These are phyloP conservation scores for Pedinophyceae sp. DNA, from an alignment of 139 green algal species.

Conservation along the genomic window DNA sequence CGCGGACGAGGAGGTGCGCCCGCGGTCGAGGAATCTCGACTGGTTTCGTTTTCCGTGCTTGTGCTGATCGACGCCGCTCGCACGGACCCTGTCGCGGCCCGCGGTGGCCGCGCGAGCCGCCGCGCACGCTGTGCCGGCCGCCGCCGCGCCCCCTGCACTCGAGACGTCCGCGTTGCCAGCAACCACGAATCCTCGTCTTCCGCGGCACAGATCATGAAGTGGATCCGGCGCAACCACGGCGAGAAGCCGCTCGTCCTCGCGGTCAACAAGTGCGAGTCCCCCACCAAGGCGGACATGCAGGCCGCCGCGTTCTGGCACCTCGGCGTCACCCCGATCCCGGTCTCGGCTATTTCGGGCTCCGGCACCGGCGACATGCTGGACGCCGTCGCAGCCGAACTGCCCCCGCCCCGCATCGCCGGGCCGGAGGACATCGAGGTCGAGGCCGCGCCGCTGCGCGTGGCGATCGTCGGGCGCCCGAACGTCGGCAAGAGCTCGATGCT, in stretches of 20 bases:
- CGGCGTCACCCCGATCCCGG: constrained; percentile 53
- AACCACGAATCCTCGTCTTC: too few species aligned
- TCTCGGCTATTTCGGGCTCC: constrained; percentile 78
- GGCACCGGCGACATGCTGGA: constrained; percentile 89
- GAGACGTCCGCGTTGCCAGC: too few species aligned
- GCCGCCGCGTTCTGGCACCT: constrained; percentile 80
- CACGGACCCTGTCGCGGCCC: too few species aligned
- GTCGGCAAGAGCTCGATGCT: constrained; percentile 87
- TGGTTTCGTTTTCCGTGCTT: too few species aligned
- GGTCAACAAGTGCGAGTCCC: constrained; percentile 97
- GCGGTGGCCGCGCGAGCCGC: too few species aligned
- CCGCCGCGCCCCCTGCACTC: too few species aligned
- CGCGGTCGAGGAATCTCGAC: too few species aligned
- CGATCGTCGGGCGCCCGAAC: constrained; percentile 92
- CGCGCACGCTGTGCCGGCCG: too few species aligned
- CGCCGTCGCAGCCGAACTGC: constrained; percentile 12
- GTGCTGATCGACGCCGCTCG: too few species aligned
- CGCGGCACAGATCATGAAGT: constrained; percentile 72
- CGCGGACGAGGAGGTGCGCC: constrained; percentile 55
- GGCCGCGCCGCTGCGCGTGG: constrained; percentile 41
- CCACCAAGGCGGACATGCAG: constrained; percentile 49
- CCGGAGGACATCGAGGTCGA: constrained; percentile 2
- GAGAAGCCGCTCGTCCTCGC: constrained; percentile 66
- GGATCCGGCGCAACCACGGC: constrained; percentile 65
- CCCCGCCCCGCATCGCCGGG: not conserved